Evolutionary conservation across 352 stramenopile species (phyloP), one percentile per base, ranked within the genome.

Genomic region (Nothophytophthora sp.): DNA sequence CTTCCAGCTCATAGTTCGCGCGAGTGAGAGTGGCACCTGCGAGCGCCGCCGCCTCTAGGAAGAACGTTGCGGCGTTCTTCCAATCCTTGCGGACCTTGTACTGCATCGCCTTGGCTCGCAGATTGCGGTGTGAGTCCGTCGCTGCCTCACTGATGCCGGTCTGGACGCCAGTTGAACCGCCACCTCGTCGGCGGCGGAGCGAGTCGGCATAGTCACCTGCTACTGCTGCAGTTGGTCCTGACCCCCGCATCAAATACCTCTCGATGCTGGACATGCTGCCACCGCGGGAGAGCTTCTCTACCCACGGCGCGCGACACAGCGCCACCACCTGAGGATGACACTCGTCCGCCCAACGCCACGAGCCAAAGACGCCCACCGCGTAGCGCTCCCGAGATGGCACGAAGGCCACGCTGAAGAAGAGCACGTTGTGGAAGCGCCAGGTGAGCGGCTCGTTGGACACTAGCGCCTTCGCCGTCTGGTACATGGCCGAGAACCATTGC

Each of bases 321-420:
- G 55, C 54, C 5, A 67, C 67, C 27, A 91, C 40, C 16, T 50
- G 55, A 13, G 70, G 58, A 25, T 67, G 66, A 25, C 43, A 48
- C 30, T 72, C 60, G 56, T 92, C 83, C 13, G 70, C 81, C 83
- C 83, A 93, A 49, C 75, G 73, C 83, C 83, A 93, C 7, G 67
- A 60, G 18, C 81, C 81, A 32, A 88, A 78, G 43, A 73, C 56
- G 11, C 83, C 83, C 28, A 93, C 67, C 9, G 83, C 83, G 37
- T 86, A 76, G 16, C 79, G 70, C 28, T 93, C 70, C 48, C 80
- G 56, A 13, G 73, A 62, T 15, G 74, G 69, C 7, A 93, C 78
- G 39, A 79, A 70, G 25, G 84, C 79, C 34, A 93, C 67, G 16
- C 71, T 90, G 51, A 86, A 90, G 18, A 73, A 48, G 7, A 90